These are phyloP conservation scores for Gentiana dahurica DNA, from an alignment of 257 asterid species.

Conservation along the genomic window DNA sequence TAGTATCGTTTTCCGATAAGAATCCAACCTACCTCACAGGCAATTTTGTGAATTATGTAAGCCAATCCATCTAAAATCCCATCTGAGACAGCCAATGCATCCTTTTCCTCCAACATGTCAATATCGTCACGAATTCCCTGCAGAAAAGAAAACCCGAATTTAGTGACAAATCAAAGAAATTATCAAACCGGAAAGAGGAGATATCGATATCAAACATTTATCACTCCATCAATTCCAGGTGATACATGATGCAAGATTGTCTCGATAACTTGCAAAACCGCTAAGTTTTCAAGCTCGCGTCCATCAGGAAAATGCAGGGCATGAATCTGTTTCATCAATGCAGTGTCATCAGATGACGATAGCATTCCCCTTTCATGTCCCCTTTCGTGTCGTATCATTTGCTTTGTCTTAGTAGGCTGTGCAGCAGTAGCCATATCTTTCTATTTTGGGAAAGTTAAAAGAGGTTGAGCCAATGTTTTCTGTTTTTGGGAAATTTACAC, in stretches of 20 bases:
- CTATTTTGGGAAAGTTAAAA: not conserved
- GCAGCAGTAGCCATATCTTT: conserved; percentile 22
- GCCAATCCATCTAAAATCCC: conserved; percentile 40
- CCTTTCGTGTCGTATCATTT: conserved; percentile 12
- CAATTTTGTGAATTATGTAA: conserved; percentile 39
- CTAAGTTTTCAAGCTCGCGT: conserved; percentile 31
- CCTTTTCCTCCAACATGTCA: conserved; percentile 26
- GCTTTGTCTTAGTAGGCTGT: conserved; percentile 18
- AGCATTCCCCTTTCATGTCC: conserved; percentile 28
- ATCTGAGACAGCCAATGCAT: conserved; percentile 26
- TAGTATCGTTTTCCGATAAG: no score
- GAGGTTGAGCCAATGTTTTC: not conserved
- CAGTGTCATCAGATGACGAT: conserved; percentile 35
- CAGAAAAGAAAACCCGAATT: not conserved
- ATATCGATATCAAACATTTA: conserved; percentile 23
- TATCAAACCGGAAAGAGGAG: not conserved
- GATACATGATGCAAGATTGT: conserved; percentile 45
- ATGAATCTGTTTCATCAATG: conserved; percentile 43
- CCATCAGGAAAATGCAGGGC: conserved; percentile 55
- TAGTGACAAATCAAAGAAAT: not conserved
- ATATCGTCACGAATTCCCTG: conserved; percentile 32
- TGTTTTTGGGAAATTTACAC: conserved; percentile 5
- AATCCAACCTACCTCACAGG: conserved; percentile 41
- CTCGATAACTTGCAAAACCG: conserved; percentile 38
- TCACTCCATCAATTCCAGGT: conserved; percentile 41